Conservation (phyloP, 345 rosid genomes). For the Kandelia obovata region DNA sequence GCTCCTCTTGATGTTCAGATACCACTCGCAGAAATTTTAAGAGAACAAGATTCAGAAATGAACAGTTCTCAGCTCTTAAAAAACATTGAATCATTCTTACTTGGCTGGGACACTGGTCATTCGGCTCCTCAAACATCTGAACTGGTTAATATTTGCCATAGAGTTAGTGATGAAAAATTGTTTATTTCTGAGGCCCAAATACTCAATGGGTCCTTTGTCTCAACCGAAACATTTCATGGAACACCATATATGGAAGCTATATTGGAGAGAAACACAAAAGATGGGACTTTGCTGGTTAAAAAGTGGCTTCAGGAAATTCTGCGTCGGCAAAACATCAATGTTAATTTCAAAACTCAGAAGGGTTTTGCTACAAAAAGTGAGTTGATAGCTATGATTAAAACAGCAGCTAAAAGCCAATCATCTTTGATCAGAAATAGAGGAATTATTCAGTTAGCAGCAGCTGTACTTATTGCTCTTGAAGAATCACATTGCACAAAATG, state of each 20-base stretch:
- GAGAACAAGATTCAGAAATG: slow-evolving; percentile 41
- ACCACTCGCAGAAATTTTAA: slow-evolving; percentile 62
- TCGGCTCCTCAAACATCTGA: slow-evolving; percentile 33
- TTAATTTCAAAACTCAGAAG: slow-evolving; percentile 60
- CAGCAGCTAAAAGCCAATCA: slow-evolving; percentile 59
- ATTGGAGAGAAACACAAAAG: slow-evolving; percentile 79
- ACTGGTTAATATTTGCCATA: slow-evolving; percentile 32
- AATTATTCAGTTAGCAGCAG: slow-evolving; percentile 79
- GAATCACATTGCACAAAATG: slow-evolving; percentile 65
- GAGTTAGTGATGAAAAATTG: slow-evolving; percentile 29
- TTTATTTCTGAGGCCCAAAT: slow-evolving; percentile 33
- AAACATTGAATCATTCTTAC: slow-evolving; percentile 58
- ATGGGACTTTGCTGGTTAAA: slow-evolving; percentile 76
- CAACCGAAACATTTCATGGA: slow-evolving; percentile 69
- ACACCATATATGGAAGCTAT: slow-evolving; percentile 84
- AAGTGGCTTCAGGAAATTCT: slow-evolving; percentile 92
- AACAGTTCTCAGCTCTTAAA: slow-evolving; percentile 44
- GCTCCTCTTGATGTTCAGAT: slow-evolving; percentile 73
- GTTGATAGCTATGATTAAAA: slow-evolving; percentile 61
- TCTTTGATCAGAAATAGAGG: slow-evolving; percentile 68
- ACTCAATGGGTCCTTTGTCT: slow-evolving; percentile 64
- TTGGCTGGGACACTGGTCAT: slow-evolving; percentile 63
- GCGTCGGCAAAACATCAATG: slow-evolving; percentile 55
- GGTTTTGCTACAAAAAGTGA: slow-evolving; percentile 65
- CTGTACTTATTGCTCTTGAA: slow-evolving; percentile 58